Evolutionary conservation across 179 eudicot genomes (phyloP).

Genomic region (Amaranthus tricolor): DNA sequence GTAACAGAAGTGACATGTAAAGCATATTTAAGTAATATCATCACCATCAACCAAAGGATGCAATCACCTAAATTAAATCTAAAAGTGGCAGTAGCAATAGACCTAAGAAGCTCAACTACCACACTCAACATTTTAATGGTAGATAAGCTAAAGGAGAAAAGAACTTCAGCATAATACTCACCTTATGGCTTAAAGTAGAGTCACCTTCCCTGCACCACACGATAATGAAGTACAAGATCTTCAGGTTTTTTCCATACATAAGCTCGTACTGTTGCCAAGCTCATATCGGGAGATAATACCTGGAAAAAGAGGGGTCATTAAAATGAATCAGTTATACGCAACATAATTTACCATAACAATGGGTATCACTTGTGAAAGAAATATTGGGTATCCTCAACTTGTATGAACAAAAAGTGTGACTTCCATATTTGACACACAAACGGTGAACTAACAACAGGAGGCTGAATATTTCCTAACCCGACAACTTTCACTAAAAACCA

Average conservation of each 20-base stretch:
- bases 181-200: conserved; percentile 8
- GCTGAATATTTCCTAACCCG: not conserved
- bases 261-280: conserved; percentile 90
- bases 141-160: not conserved
- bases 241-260: conserved; percentile 97
- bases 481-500: not conserved
- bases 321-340: not conserved
- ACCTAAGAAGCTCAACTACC: not conserved
- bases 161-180: conserved; percentile 5
- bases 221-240: conserved; percentile 82
- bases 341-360: not conserved
- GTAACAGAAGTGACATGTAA: not conserved
- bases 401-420: not conserved
- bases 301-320: conserved; percentile 28
- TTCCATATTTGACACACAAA: not conserved
- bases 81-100: not conserved
- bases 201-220: conserved; percentile 66
- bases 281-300: conserved; percentile 93
- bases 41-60: not conserved
- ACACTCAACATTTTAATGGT: not conserved
- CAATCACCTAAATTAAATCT: not conserved
- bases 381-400: not conserved
- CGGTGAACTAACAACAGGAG: not conserved
- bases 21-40: not conserved
- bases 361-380: not conserved